Evolutionary conservation across 345 rosid genomes (phyloP), one percentile per base, ranked within the genome.

Genomic region (Geranium brycei): DNA sequence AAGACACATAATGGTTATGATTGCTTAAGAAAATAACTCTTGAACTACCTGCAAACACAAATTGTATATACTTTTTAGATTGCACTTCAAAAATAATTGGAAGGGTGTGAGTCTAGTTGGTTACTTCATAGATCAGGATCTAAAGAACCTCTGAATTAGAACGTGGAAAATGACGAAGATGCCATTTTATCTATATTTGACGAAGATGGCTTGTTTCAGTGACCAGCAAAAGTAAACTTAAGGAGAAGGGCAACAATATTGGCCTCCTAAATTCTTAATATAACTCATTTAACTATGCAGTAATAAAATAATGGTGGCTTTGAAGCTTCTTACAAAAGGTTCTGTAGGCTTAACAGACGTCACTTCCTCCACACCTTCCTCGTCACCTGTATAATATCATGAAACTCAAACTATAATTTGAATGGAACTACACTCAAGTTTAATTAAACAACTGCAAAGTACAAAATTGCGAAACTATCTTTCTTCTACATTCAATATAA

Each of bases 351-450:
- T 75, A 65, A 65, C 72, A 58, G 69, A 62, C 40, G 61, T 58
- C 56, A 61, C 64, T 71, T 72, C 72, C 18, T 38, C 59, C 4
- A 60, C 65, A 65, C 61, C 81, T 56, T 64, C 68, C 59, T 35
- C 67, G 64, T 78, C 73, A 64, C 68, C 96, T 82, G 69, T 51
- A 74, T 75, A 47, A 47, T 57, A 71, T 51, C 16, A 73, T 31
- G 61, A 63, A 55, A 55, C 12, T 30, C 8, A 18, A 10, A 8
- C 7, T 19, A 28, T 16, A 57, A 57, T 41, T 14, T 31, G 40
- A 63, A 19, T 59, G 10, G 35, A 1, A 53, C 6, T 19, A 62
- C 4, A 60, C 59, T 0, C 3, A 19, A 19, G 1, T 28, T 35
- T 10, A 40, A 65, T 17, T 11, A 35, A 65, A 58, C 18, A 31